Evolutionary conservation across 2,329 filamentous ascomycete genomes (phyloP).

Genomic region (Hypoxylon sp.): DNA sequence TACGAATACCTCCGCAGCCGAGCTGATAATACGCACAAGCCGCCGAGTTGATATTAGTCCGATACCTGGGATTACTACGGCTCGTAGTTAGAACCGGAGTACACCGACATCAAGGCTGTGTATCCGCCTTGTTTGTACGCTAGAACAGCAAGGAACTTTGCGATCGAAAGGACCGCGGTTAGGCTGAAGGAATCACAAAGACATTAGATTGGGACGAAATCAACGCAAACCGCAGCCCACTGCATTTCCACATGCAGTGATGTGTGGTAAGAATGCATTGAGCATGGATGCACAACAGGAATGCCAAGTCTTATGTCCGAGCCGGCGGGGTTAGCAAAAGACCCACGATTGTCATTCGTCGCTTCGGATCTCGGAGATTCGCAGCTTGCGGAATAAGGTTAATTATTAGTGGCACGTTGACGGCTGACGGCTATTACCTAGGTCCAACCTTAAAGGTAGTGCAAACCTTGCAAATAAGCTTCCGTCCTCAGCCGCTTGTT

Average conservation of each 20-base stretch:
- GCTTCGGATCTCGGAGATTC: constrained; percentile 44
- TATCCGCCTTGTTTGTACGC: constrained; percentile 19
- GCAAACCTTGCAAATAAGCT: constrained; percentile 15
- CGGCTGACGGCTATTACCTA: not conserved
- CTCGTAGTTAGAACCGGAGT: constrained; percentile 40
- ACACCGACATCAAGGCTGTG: constrained; percentile 28
- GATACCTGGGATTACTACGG: constrained; percentile 26
- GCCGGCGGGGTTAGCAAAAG: constrained; percentile 30
- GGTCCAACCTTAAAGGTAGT: not conserved
- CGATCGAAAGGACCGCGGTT: not conserved
- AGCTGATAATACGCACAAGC: constrained; percentile 22
- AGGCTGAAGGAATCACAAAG: constrained; percentile 23
- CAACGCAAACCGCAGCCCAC: constrained; percentile 1
- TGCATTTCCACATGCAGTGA: constrained; percentile 4
- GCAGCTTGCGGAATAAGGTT: constrained; percentile 27
- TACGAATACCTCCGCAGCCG: constrained; percentile 32
- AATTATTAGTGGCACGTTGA: not conserved
- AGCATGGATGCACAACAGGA: constrained; percentile 7
- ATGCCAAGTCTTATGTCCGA: constrained; percentile 35
- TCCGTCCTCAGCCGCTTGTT: constrained; percentile 10
- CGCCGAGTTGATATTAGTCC: constrained; percentile 12
- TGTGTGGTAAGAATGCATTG: constrained; percentile 14
- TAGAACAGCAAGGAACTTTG: constrained; percentile 7
- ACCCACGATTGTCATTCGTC: constrained; percentile 3
- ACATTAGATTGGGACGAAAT: constrained; percentile 18